These are phyloP conservation scores for Warburgia ugandensis DNA, from an alignment of 164 flowering plant genomes.

Conservation along the genomic window DNA sequence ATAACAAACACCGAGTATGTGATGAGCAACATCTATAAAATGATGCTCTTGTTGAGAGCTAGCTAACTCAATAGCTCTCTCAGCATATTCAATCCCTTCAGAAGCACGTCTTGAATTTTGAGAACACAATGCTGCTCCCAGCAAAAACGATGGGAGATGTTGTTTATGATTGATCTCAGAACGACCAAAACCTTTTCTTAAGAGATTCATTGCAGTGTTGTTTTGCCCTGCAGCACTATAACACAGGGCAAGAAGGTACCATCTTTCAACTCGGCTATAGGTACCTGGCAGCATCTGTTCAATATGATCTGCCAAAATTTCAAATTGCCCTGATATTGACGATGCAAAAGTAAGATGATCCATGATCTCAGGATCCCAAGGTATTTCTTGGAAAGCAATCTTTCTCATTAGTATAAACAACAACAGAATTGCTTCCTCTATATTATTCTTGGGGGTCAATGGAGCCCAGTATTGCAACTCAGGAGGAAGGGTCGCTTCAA, in stretches of 20 bases:
- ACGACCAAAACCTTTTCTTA: slow-evolving; percentile 45
- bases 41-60: slow-evolving; percentile 25
- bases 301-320: slow-evolving; percentile 55
- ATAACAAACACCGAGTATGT: slow-evolving; percentile 69
- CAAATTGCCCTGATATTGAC: slow-evolving; percentile 51
- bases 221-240: slow-evolving; percentile 69
- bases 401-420: slow-evolving; percentile 64
- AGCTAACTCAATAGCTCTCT: slow-evolving; percentile 30
- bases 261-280: slow-evolving; percentile 61
- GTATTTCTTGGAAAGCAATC: slow-evolving; percentile 42
- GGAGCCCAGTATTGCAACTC: slow-evolving; percentile 39
- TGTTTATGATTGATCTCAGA: slow-evolving; percentile 48
- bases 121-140: slow-evolving; percentile 76
- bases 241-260: slow-evolving; percentile 93
- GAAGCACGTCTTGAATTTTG: slow-evolving; percentile 42
- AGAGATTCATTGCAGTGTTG: slow-evolving; percentile 64
- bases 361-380: slow-evolving; percentile 82
- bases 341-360: slow-evolving; percentile 75
- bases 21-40: slow-evolving; percentile 46
- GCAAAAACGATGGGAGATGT: slow-evolving; percentile 53
- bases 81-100: slow-evolving; percentile 64
- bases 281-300: slow-evolving; percentile 78
- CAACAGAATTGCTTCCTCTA: slow-evolving; percentile 80
- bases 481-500: slow-evolving; percentile 54
- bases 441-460: slow-evolving; percentile 34